Percentiles rank a stretch among this genome's conserved stretches.
These are phyloP conservation scores for Gymnopilus junonius DNA, from an alignment of 768 basidiomycete species.

Conservation along the genomic window DNA sequence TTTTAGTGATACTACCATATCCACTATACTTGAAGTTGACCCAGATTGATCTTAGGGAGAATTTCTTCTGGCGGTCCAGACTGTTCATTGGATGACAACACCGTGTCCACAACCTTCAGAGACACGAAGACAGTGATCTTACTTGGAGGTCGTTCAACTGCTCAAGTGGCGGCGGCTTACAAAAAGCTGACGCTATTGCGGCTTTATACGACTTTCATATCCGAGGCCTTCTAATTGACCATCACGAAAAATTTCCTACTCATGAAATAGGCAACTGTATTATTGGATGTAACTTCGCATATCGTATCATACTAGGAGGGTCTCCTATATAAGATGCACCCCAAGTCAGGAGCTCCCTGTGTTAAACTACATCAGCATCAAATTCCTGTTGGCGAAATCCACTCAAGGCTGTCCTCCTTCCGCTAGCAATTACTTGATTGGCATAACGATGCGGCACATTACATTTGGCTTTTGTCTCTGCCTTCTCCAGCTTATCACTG, in stretches of 20 bases:
- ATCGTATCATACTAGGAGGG: background rate
- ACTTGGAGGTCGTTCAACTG: background rate
- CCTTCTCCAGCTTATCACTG: background rate
- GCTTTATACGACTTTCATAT: too few relatives aligned
- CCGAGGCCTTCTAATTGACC: constrained; percentile 7
- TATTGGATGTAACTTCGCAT: background rate
- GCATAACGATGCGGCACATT: background rate
- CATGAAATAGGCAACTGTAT: background rate
- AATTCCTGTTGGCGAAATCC: background rate
- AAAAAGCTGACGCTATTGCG: too few relatives aligned
- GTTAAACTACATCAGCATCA: background rate
- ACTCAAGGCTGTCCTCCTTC: background rate
- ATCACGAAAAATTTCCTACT: background rate
- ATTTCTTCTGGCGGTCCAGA: too few relatives aligned
- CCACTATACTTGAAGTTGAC: background rate
- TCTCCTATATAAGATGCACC: background rate
- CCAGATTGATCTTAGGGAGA: background rate
- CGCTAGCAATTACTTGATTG: background rate
- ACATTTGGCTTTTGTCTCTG: background rate
- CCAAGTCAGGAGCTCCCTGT: background rate
- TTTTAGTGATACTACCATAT: background rate
- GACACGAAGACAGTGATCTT: background rate
- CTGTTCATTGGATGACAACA: too few relatives aligned
- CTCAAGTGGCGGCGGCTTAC: background rate
- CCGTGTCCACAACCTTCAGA: background rate